Evolutionary conservation across 1,284 basidiomycete species (phyloP), one percentile per base, ranked within the genome.

Genomic region (Phylloboletellus chloephorus): DNA sequence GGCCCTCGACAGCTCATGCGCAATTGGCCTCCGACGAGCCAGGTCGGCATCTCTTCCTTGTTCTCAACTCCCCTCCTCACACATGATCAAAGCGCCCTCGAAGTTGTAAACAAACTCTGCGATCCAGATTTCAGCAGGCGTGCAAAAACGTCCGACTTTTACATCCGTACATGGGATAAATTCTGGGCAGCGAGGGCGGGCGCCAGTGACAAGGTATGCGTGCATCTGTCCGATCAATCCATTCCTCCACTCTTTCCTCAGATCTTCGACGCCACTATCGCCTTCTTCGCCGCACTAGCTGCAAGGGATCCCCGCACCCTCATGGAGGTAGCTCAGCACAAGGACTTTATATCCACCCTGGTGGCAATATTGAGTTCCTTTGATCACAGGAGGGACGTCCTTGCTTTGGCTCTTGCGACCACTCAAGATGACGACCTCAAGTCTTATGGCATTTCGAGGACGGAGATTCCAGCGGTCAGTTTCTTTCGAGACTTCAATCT

Each of bases 71-170:
- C 17, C 12, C 22, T 21, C 33, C 46, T 48, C 28, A 30, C 37
- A 30, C 35, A 35, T 31, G 17, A 25, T 45, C 30, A 11, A 35
- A 86, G 86, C 54, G 85, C 83, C 3, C 60, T 85, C 17, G 85
- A 89, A 56, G 76, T 89, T 19, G 72, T 80, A 3, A 76, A 68
- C 9, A 86, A 87, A 53, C 63, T 89, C 7, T 82, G 79, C 44
- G 79, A 85, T 49, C 44, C 61, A 1, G 82, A 84, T n/a, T 89
- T 89, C 52, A 68, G 76, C 15, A 74, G 82, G 4, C 80, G 79
- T 53, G 83, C 85, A 5, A 82, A 79, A 50, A 78, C 81, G 0
- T 76, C 82, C 0, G 84, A 88, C 51, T 84, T 88, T 44, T 68
- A 79, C 19, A 59, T 65, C 10, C 73, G 72, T 20, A 76, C 81